Conservation (phyloP, 78 protist species). For the Dictyostelium capitatum region DNA sequence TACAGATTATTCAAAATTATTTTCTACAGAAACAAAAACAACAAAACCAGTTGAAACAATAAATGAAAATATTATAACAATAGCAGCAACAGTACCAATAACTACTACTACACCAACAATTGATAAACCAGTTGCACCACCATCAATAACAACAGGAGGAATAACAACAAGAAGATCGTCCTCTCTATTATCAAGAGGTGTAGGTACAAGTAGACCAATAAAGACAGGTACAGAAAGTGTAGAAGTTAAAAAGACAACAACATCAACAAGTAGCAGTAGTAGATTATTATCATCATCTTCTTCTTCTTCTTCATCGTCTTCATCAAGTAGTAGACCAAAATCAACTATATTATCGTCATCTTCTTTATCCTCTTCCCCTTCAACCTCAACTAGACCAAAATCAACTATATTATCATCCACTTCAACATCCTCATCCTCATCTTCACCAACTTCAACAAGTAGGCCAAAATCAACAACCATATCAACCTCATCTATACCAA, state of each 20-base stretch:
- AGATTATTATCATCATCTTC: slow-evolving; percentile 1
- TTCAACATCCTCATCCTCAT: neutral
- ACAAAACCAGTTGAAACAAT: neutral
- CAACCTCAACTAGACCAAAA: neutral
- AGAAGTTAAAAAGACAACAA: neutral
- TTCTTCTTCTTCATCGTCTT: neutral
- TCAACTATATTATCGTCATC: neutral
- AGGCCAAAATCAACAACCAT: neutral
- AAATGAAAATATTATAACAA: neutral
- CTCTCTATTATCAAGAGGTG: neutral
- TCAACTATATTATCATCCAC: neutral
- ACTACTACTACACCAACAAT: neutral
- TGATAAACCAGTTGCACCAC: neutral
- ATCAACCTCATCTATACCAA: neutral
- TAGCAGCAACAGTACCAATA: neutral
- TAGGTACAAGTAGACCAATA: neutral
- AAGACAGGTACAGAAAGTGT: neutral
- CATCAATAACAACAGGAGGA: neutral
- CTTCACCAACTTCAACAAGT: neutral
- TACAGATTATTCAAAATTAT: no score
- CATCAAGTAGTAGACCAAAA: neutral
- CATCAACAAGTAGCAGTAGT: neutral
- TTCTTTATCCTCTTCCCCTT: neutral
- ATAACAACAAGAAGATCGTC: neutral
- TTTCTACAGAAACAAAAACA: no score